Percentiles rank a stretch among this genome's conserved stretches.
phyloP scores from a whole-genome alignment of 140 eudicot species.

The Flaveria floridana region DNA sequence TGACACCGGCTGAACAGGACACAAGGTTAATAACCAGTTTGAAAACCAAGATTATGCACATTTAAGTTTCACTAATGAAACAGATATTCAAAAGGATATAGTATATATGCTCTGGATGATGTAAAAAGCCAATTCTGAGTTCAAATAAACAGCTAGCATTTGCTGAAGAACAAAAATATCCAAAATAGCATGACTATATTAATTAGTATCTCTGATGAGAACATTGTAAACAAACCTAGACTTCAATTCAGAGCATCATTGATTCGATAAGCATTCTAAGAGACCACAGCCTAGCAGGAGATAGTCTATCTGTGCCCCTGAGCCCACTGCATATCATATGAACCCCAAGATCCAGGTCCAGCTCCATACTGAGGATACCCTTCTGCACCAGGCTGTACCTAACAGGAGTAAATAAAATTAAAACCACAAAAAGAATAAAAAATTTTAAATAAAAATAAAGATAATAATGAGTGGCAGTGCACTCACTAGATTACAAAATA shows the following conservation, averaged over 20 bases:
- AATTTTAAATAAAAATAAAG: neutral
- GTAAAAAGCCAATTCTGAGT: constrained; percentile 7
- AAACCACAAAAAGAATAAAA: neutral
- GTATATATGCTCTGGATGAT: constrained; percentile 27
- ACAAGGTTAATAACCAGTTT: neutral
- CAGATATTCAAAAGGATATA: neutral
- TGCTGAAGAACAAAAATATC: constrained; percentile 30
- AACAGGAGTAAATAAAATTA: neutral
- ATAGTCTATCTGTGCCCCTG: constrained; percentile 74
- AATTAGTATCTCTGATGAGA: constrained; percentile 30
- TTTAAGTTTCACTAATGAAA: constrained; percentile 10
- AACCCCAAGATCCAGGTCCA: constrained; percentile 83
- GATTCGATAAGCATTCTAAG: constrained; percentile 29
- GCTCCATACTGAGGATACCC: constrained; percentile 78
- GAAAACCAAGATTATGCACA: constrained; percentile 9
- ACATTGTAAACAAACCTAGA: constrained; percentile 47
- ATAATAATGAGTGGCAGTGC: neutral
- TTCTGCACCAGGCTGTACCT: constrained; percentile 51
- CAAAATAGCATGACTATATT: constrained; percentile 30
- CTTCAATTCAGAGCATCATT: constrained; percentile 45
- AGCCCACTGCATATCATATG: constrained; percentile 65
- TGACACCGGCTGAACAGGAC: neutral
- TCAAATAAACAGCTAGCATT: constrained; percentile 32
- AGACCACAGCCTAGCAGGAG: constrained; percentile 36
- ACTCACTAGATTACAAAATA: neutral